A percentile compares a stretch with the other conserved stretches of the same genome.
Conservation (phyloP, 176 grass and related monocot genomes). For the Elaeis guineensis region DNA sequence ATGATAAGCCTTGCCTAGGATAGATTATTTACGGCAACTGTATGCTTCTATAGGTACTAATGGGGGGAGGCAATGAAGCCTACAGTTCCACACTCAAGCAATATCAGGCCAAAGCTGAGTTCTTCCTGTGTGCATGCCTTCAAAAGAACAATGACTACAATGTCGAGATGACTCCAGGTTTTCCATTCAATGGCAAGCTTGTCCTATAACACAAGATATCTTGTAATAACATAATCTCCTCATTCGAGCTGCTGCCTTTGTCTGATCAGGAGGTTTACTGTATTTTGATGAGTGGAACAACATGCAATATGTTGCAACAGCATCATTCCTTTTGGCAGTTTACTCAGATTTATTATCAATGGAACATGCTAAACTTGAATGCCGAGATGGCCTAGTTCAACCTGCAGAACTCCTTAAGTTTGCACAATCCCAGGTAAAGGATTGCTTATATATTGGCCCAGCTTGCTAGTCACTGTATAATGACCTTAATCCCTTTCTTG, state of each 20-base stretch:
- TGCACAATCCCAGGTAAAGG: conserved; percentile 44
- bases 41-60: conserved; percentile 25
- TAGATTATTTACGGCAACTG: no score
- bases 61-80: conserved; percentile 15
- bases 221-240: neutral
- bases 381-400: conserved; percentile 58
- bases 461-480: no score
- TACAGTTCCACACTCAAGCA: conserved; percentile 42
- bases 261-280: conserved; percentile 48
- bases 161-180: conserved; percentile 54
- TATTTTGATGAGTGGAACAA: conserved; percentile 83
- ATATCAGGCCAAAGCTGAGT: conserved; percentile 89
- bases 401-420: conserved; percentile 43
- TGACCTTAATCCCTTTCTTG: no score
- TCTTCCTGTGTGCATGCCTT: conserved; percentile 85
- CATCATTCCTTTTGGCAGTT: conserved; percentile 65
- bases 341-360: conserved; percentile 60
- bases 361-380: conserved; percentile 32
- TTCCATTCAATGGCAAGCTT: neutral
- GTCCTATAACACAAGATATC: no score
- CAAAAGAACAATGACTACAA: conserved; percentile 86
- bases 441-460: neutral
- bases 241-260: neutral
- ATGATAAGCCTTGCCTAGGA: no score
- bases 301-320: conserved; percentile 70